These are phyloP conservation scores for Candida endomychidarum DNA, from an alignment of 805 yeast species.

Conservation along the genomic window DNA sequence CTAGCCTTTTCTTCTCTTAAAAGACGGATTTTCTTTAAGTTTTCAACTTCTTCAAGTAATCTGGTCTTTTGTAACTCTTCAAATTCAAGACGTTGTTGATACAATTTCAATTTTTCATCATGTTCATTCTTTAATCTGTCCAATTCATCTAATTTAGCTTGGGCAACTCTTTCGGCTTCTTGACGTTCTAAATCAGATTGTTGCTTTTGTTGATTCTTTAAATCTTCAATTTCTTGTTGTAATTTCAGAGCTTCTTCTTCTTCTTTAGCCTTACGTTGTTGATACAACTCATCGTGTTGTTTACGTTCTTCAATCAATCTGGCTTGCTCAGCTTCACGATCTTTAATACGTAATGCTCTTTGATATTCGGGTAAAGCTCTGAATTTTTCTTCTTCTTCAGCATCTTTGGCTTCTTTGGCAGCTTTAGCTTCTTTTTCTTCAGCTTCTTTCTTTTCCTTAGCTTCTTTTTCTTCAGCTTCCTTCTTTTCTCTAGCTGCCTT, in stretches of 20 bases:
- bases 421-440: constrained; percentile 17
- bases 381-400: constrained; percentile 20
- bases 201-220: constrained; percentile 22
- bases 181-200: constrained; percentile 25
- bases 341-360: constrained; percentile 24
- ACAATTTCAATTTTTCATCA: constrained; percentile 30
- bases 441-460: constrained; percentile 13
- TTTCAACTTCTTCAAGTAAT: constrained; percentile 38
- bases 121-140: constrained; percentile 36
- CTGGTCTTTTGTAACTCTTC: constrained; percentile 40
- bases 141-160: constrained; percentile 30
- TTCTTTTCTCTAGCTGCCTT: constrained; percentile 16
- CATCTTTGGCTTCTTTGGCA: constrained; percentile 7
- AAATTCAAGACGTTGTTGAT: constrained; percentile 29
- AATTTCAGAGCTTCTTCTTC: constrained; percentile 28
- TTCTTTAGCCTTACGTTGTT: constrained; percentile 25
- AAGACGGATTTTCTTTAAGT: constrained; percentile 39
- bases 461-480: constrained; percentile 16
- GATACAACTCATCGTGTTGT: constrained; percentile 26
- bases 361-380: constrained; percentile 26
- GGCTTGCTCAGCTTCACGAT: constrained; percentile 28
- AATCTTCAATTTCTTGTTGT: constrained; percentile 32
- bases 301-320: constrained; percentile 24
- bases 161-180: constrained; percentile 30
- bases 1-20: constrained; percentile 39